Base-by-base conservation (phyloP, 805 yeast species). In the Jamesozyma spencerorum region DNA sequence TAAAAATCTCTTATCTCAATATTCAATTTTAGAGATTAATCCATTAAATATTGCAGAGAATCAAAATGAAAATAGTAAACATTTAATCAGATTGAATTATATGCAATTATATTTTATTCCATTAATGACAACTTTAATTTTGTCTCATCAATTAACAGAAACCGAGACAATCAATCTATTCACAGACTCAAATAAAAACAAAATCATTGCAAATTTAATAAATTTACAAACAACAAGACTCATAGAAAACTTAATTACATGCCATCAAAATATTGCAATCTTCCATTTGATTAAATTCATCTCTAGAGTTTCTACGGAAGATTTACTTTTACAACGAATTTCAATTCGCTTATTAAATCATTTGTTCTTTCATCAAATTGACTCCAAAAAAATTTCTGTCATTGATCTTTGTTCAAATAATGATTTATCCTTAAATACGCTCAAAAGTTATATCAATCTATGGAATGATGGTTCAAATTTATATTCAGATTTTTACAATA, bases 391-490 rank as follows among this genome's bases (percentile, higher is more conserved):
- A 32, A 34, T 15, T 10, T 28, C 10, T 29, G 42, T 34, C 15
- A 53, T 24, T 35, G 46, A 42, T 8, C 11, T 38, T 34, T 51
- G 46, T n/a, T 17, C 37, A 10, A 41, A 51, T 6, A 62, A 54
- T 34, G 49, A 55, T 26, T 34, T 62, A 17, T 47, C 66, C 13
- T 36, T 35, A 3, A 48, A 50, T 3, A 36, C 53, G 1, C 37
- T 65, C 14, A 38, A 31, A 5, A 43, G 44, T 2, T 64, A 55
- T 35, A 47, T 64, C 24, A 31, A 38, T 4, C 20, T 41, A 17
- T 65, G 70, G 71, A 60, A 65, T 46, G 66, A 64, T 48, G 66
- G 65, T 10, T 34, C 60, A 2, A 33, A 29, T 2, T 33, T 18
- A 2, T 66, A 59, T 41, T 41, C 40, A 15, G 31, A 36, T 11